Evolutionary conservation across 345 rosid genomes (phyloP).

Genomic region (Cochlearia excelsa): DNA sequence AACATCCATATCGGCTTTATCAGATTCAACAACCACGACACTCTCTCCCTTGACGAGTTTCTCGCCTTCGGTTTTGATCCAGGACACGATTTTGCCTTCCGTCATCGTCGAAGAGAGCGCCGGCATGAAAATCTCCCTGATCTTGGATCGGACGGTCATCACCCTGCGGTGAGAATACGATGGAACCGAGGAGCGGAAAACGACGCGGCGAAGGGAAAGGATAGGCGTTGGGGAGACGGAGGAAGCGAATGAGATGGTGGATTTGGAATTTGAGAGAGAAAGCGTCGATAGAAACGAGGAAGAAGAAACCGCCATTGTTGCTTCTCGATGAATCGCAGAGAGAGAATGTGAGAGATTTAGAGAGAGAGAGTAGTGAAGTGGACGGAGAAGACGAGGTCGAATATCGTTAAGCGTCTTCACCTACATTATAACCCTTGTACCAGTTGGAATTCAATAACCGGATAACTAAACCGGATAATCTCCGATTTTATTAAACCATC

Average conservation of each 20-base stretch:
- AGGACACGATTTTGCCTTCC: constrained; percentile 97
- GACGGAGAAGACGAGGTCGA: constrained; percentile 84
- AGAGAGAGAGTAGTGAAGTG: constrained; percentile 36
- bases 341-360: constrained; percentile 23
- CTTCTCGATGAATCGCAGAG: constrained; percentile 19
- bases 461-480: not conserved
- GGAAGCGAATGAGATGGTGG: constrained; percentile 42
- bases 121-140: constrained; percentile 98
- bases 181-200: constrained; percentile 32
- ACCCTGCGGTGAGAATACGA: constrained; percentile 32
- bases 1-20: constrained; percentile 97
- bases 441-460: constrained; percentile 22
- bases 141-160: constrained; percentile 62
- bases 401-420: constrained; percentile 48
- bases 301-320: constrained; percentile 57
- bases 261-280: constrained; percentile 40
- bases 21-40: constrained; percentile 95
- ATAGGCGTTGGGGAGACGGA: constrained; percentile 31
- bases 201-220: constrained; percentile 34
- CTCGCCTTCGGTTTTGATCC: constrained; percentile 95
- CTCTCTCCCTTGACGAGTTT: constrained; percentile 86
- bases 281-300: constrained; percentile 37
- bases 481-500: no score
- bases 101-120: constrained; percentile 99
- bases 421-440: constrained; percentile 24